A percentile compares a stretch with the other conserved stretches of the same genome.
These are phyloP conservation scores for Blumeriella jaapii DNA, from an alignment of 2,329 filamentous ascomycete species.

Conservation along the genomic window DNA sequence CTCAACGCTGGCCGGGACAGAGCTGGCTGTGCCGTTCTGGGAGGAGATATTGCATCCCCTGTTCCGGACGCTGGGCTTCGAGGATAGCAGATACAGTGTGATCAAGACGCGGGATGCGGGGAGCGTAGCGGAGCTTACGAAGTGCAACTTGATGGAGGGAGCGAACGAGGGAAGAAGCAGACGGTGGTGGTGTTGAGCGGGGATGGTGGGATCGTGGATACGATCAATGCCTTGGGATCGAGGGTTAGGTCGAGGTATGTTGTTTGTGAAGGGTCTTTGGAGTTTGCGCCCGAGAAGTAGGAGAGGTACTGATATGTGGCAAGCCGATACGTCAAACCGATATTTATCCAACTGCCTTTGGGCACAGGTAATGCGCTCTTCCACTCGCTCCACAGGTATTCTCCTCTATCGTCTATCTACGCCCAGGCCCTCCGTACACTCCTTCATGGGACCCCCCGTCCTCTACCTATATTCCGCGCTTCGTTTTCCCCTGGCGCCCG, in stretches of 20 bases:
- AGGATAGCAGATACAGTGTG: slow-evolving; percentile 34
- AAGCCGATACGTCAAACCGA: slow-evolving; percentile 27
- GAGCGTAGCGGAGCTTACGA: slow-evolving; percentile 54
- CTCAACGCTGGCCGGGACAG: slow-evolving; percentile 54
- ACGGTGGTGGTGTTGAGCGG: slow-evolving; percentile 73
- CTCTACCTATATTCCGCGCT: slow-evolving; percentile 52
- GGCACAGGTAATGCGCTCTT: slow-evolving; percentile 57
- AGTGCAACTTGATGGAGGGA: slow-evolving; percentile 33
- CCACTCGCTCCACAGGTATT: slow-evolving; percentile 42
- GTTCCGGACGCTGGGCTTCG: slow-evolving; percentile 35
- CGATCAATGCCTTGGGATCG: slow-evolving; percentile 54
- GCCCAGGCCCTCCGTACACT: slow-evolving; percentile 42
- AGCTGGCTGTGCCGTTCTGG: slow-evolving; percentile 45
- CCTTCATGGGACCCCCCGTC: slow-evolving; percentile 40
- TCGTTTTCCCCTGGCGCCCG: slow-evolving; percentile 44
- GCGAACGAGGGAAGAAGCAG: slow-evolving; percentile 39
- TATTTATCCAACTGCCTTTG: slow-evolving; percentile 45
- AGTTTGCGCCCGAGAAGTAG: not conserved
- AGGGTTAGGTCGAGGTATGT: slow-evolving; percentile 17
- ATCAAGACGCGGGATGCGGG: slow-evolving; percentile 51
- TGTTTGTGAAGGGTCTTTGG: too few relatives aligned
- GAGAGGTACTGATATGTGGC: slow-evolving; percentile 12
- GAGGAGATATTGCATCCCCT: slow-evolving; percentile 43
- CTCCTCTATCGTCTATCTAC: slow-evolving; percentile 33
- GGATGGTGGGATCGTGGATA: slow-evolving; percentile 76